Evolutionary conservation across 768 basidiomycete species (phyloP).

Genomic region (Kwoniella sp.): DNA sequence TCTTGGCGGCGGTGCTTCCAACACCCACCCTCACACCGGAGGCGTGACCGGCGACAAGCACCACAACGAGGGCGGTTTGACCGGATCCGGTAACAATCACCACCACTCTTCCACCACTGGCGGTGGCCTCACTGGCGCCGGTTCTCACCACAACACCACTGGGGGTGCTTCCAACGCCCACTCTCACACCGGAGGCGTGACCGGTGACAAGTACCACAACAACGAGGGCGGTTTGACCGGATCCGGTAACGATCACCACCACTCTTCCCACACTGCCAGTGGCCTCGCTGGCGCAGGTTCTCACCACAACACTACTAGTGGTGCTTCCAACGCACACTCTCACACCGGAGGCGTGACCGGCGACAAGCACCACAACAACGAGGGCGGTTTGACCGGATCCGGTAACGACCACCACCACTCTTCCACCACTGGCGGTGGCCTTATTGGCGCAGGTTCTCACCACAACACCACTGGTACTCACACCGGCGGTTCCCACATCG

Average conservation of each 20-base stretch:
- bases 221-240: not conserved
- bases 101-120: not conserved
- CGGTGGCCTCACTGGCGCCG: slow-evolving; percentile 1
- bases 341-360: too few species aligned
- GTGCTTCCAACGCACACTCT: too few species aligned
- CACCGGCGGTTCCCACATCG: not conserved
- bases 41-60: not conserved
- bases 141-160: too few species aligned
- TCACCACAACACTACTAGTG: slow-evolving; percentile 2
- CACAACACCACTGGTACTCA: not conserved
- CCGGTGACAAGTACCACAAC: not conserved
- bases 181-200: slow-evolving; percentile 1
- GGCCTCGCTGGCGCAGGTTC: not conserved
- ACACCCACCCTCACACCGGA: slow-evolving; percentile 10
- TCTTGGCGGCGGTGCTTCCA: not conserved
- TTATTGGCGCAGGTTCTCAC: not conserved
- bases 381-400: not conserved
- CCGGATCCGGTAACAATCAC: not conserved
- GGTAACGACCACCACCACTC: not conserved
- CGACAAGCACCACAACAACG: too few species aligned
- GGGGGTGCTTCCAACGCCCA: not conserved
- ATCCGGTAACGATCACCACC: not conserved
- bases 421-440: not conserved
- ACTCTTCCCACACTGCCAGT: not conserved
- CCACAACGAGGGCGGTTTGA: not conserved